phyloP scores from a whole-genome alignment of 345 rosid species.

The Gossypium thurberi region DNA sequence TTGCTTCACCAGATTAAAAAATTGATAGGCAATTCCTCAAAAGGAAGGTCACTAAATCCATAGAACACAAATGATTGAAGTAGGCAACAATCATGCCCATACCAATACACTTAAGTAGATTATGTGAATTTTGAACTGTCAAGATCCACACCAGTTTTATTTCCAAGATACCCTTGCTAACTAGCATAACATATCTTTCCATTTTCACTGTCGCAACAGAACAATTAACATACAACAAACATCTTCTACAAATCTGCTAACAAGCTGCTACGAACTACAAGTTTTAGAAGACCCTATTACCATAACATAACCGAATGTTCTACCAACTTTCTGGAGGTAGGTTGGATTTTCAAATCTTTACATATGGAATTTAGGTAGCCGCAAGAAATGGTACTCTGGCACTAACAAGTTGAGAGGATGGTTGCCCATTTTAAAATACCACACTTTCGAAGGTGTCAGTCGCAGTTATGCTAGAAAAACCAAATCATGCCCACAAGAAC shows the following conservation, averaged over 20 bases:
- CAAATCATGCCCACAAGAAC: neutral
- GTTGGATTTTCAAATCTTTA: neutral
- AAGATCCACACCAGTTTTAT: neutral
- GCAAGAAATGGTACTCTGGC: neutral
- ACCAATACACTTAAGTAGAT: neutral
- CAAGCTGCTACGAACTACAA: neutral
- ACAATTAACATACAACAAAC: neutral
- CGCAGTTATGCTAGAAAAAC: neutral
- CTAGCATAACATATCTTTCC: neutral
- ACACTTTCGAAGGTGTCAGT: neutral
- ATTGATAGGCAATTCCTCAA: neutral
- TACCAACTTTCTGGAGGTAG: neutral
- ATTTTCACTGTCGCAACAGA: neutral
- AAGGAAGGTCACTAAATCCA: neutral
- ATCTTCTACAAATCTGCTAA: neutral
- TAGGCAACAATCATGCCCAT: neutral
- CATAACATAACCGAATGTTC: neutral
- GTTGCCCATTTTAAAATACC: neutral
- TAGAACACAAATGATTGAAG: neutral
- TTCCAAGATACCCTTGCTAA: neutral
- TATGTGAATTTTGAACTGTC: neutral
- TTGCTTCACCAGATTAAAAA: neutral
- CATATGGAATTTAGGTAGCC: too few species aligned
- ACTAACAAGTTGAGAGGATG: neutral
- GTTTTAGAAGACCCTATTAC: slow-evolving; percentile 1